Evolutionary conservation across 2,329 filamentous ascomycete genomes (phyloP), one percentile per base, ranked within the genome.

Genomic region (Fusarium secorum): DNA sequence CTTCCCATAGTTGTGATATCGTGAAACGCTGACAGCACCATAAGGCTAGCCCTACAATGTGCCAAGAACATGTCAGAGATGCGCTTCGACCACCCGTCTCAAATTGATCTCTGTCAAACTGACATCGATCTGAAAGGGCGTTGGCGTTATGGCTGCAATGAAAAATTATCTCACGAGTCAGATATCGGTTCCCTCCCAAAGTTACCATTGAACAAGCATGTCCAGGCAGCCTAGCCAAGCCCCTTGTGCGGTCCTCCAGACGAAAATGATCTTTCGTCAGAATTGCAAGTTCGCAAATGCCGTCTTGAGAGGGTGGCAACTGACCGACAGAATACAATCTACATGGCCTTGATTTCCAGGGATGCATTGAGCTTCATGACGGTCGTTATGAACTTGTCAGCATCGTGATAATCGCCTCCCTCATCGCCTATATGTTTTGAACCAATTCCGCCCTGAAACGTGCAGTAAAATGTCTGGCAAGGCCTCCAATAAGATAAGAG

Each of bases 371-470:
- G 26, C 46, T 59, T 46, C 52, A 69, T 69, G 68, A 48, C 36
- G 68, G 33, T 52, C 64, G 46, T 41, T 58, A 44, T 66, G 59
- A 69, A 65, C 51, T 46, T 42, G 60, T 61, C 51, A 60, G 38
- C 38, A 45, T 26, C 58, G n/a, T 24, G 58, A 58, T 18, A 10
- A 42, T 11, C 28, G 18, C 30, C 30, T 33, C 20, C 24, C 53
- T 54, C 38, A 32, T 35, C 61, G 46, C 46, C 45, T 20, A 24
- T n/a, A 60, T n/a, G 46, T 53, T 60, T 60, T 32, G 20, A 39
- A 24, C 24, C 11, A 15, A 33, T 45, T 32, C 20, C 26, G 28
- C 45, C 63, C 63, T 66, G 64, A 66, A 66, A 66, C 62, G n/a
- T 60, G 54, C 45, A 51, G 62, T 18, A 48, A 38, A 46, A 28